Evolutionary conservation across 2,329 filamentous ascomycete species (phyloP).

Genomic region (Arthrobotrys megalospora): DNA sequence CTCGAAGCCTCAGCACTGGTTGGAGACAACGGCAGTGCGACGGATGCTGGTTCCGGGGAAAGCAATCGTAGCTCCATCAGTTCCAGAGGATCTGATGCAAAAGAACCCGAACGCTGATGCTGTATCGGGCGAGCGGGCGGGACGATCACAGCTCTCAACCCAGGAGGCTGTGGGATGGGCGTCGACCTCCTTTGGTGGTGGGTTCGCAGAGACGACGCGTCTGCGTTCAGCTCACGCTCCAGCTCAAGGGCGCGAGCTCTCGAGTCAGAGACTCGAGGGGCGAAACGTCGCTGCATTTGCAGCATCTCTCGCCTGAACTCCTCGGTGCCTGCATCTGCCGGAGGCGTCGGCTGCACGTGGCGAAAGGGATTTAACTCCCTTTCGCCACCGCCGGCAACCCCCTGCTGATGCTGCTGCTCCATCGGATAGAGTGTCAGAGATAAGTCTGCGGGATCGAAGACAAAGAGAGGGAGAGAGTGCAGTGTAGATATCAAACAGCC

Average conservation of each 20-base stretch:
- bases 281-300: conserved; percentile 24
- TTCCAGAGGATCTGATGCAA: background rate
- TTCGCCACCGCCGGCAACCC: conserved; percentile 8
- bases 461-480: background rate
- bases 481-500: background rate
- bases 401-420: conserved; percentile 8
- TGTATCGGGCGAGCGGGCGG: background rate
- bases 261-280: conserved; percentile 36
- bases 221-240: conserved; percentile 21
- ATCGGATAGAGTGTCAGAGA: background rate
- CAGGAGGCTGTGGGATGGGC: background rate
- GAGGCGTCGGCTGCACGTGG: conserved; percentile 38
- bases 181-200: background rate
- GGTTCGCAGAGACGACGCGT: background rate
- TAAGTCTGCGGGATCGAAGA: background rate
- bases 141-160: conserved; percentile 8
- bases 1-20: background rate
- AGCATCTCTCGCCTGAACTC: conserved; percentile 32
- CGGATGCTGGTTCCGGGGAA: conserved; percentile 17
- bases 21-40: conserved; percentile 5
- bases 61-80: background rate
- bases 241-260: conserved; percentile 34
- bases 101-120: background rate
- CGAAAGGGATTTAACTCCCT: conserved; percentile 37
- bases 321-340: conserved; percentile 32